These are phyloP conservation scores for Blastobotrys chiropterorum DNA, from an alignment of 805 yeast genomes.

Conservation along the genomic window DNA sequence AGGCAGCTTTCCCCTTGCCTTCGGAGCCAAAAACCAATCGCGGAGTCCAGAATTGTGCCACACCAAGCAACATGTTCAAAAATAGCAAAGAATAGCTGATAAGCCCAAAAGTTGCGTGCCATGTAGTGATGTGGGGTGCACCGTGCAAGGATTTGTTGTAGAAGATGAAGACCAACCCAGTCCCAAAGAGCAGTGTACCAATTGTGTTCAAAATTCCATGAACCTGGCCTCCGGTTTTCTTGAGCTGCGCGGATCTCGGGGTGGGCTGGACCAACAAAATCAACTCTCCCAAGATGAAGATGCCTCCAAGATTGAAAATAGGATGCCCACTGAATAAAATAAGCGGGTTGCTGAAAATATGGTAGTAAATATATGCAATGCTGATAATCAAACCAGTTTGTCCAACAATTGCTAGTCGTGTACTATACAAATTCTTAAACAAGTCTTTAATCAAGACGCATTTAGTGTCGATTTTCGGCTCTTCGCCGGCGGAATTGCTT, in stretches of 20 bases:
- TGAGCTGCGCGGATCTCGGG: constrained; percentile 20
- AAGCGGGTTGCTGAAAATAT: constrained; percentile 1
- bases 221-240: constrained; percentile 21
- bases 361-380: neutral
- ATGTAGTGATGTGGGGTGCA: constrained; percentile 23
- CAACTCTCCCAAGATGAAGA: constrained; percentile 23
- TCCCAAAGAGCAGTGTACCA: constrained; percentile 3
- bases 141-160: constrained; percentile 23
- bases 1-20: constrained; percentile 21
- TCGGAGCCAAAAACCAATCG: constrained; percentile 22
- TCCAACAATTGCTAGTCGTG: neutral
- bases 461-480: neutral
- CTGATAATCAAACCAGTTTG: neutral
- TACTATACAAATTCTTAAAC: neutral
- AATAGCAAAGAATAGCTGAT: constrained; percentile 18
- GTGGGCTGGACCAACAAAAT: constrained; percentile 25
- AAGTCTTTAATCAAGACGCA: neutral
- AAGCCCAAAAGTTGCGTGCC: constrained; percentile 26
- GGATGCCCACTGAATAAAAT: constrained; percentile 26
- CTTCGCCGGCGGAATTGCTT: too few species aligned
- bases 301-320: constrained; percentile 20
- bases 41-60: constrained; percentile 26
- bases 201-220: constrained; percentile 24
- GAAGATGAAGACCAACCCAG: constrained; percentile 18
- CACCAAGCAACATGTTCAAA: constrained; percentile 19